These are phyloP conservation scores for Cyclotella baltica DNA, from an alignment of 108 stramenopile species.

Conservation along the genomic window DNA sequence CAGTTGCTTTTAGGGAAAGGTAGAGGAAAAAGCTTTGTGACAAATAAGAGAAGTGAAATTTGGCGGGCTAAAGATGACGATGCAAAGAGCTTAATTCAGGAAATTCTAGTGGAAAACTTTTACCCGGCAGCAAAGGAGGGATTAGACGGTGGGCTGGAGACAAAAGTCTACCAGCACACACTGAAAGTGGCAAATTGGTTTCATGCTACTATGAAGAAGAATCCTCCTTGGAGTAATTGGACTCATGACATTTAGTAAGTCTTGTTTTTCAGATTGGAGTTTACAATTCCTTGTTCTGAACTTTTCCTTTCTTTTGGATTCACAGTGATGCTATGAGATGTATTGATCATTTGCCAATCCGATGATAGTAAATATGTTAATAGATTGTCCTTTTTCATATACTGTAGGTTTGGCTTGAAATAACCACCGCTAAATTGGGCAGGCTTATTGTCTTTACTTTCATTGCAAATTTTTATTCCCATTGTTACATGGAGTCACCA, in stretches of 20 bases:
- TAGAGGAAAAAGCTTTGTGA: constrained; percentile 65
- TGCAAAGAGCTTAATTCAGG: constrained; percentile 56
- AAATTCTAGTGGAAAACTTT: constrained; percentile 68
- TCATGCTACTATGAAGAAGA: constrained; percentile 73
- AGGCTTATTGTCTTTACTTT: too few species aligned
- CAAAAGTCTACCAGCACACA: constrained; percentile 42
- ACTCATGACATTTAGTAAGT: constrained; percentile 71
- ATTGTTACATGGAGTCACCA: too few species aligned
- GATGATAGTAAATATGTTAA: constrained; percentile 16
- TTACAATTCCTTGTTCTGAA: not conserved
- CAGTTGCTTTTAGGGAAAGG: constrained; percentile 80
- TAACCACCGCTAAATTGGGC: not conserved
- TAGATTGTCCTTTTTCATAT: not conserved
- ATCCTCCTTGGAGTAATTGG: constrained; percentile 77
- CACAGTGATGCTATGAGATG: constrained; percentile 74
- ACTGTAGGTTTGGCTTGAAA: not conserved
- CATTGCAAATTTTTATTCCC: too few species aligned
- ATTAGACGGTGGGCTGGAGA: constrained; percentile 30
- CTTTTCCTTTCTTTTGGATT: not conserved
- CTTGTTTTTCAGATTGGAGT: not conserved
- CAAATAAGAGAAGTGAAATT: constrained; percentile 62
- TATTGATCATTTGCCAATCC: constrained; percentile 80
- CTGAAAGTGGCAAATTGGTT: constrained; percentile 71
- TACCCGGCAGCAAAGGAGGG: constrained; percentile 52
- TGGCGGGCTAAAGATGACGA: constrained; percentile 65